Base-by-base conservation (phyloP, 192 early-diverging fungal genomes). In the Pilobolus umbonatus region DNA sequence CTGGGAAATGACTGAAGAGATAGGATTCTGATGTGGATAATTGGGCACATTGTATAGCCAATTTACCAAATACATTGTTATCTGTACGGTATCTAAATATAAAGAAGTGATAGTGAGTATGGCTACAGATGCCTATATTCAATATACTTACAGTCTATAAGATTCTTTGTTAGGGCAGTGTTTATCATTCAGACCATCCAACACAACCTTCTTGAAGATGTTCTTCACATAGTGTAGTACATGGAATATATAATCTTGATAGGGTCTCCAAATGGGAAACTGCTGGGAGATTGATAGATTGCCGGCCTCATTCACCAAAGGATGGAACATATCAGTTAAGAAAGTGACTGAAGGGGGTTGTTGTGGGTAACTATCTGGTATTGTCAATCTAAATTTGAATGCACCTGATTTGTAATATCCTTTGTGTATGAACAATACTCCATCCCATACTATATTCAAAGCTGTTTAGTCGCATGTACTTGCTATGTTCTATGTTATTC, bases 351-450 rank as follows among this genome's bases (percentile, higher is more conserved):
- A 72, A 0, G 91, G 91, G 40, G 78, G 75, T 14, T 71, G 62
- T 11, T 78, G 68, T n/a, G 94, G 94, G 66, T 96, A 95, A 25
- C 82, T 78, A 40, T 71, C 70, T 19, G 91, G 91, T 42, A 94
- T 92, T 19, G 78, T 65, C 40, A 94, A 72, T 64, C 84, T 68
- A 75, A 95, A 96, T 59, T 94, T 89, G 68, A 96, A 90, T 5
- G 95, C 91, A 0, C 86, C 92, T 44, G 89, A 85, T 29, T 84
- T 82, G 73, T 92, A 96, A 72, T 86, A 95, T 29, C 94, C 94
- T 30, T 90, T 85, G 69, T 94, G 90, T 30, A 96, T 73, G 69
- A 95, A 93, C 29, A 96, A 69, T 5, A 86, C 84, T 0, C 90
- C 94, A 61, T 87, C 81, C 92, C 92, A 95, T 48, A 80, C 88